A percentile compares a stretch with the other conserved stretches of the same genome.
Evolutionary conservation across 169 alveolate genomes (phyloP).

Genomic region (Cryptosporidium canis): DNA sequence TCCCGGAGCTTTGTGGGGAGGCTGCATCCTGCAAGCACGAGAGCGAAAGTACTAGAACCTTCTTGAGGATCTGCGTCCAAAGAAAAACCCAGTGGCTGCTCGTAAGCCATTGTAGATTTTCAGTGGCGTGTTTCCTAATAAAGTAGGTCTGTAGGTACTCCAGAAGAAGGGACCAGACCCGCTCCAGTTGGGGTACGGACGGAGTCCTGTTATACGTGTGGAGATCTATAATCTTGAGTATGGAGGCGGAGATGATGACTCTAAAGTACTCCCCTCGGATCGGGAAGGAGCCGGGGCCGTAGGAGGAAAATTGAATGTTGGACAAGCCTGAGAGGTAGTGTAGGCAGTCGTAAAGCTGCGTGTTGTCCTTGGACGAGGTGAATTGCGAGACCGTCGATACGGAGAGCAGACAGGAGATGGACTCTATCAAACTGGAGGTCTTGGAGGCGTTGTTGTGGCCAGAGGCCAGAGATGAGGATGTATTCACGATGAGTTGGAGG

Average conservation of each 20-base stretch:
- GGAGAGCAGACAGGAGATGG: slow-evolving; percentile 4
- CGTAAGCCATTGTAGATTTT: slow-evolving; percentile 51
- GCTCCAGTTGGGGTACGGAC: neutral
- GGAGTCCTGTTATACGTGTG: neutral
- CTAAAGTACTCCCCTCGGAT: slow-evolving; percentile 50
- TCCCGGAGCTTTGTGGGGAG: neutral
- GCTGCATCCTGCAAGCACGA: neutral
- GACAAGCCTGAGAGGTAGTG: neutral
- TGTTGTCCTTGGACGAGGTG: neutral
- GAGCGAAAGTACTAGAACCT: neutral
- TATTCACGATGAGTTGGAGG: slow-evolving; percentile 28
- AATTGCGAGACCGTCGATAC: neutral
- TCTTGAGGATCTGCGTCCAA: slow-evolving; percentile 33
- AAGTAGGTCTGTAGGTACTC: slow-evolving; percentile 4
- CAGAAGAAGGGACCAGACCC: slow-evolving; percentile 12
- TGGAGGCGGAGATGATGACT: slow-evolving; percentile 15
- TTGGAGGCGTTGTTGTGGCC: slow-evolving; percentile 1
- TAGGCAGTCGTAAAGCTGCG: neutral
- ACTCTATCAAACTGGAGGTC: slow-evolving; percentile 12
- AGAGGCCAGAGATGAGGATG: neutral
- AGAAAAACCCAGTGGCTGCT: slow-evolving; percentile 61
- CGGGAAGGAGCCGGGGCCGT: slow-evolving; percentile 48
- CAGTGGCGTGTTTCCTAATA: slow-evolving; percentile 46
- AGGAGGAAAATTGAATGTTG: slow-evolving; percentile 28
- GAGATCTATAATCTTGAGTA: neutral